Base-by-base conservation (phyloP, 2,329 filamentous ascomycete genomes). In the Monilinia fructicola region DNA sequence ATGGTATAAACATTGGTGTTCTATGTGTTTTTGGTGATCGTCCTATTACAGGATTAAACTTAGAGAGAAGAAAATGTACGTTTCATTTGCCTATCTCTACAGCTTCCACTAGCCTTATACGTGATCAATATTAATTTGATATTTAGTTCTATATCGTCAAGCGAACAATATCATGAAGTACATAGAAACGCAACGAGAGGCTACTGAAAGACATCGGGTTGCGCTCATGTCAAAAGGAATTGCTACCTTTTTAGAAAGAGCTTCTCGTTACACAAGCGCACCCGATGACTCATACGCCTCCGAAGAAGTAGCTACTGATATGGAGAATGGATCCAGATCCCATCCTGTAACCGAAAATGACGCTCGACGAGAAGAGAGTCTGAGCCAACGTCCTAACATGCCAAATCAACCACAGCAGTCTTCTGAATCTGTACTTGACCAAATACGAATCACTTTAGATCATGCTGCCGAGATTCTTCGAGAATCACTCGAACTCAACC, bases 21-120 rank as follows among this genome's bases (percentile, higher is more conserved):
- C 84, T 86, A 64, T 84, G 83, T 66, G 81, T 89, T 3, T 77
- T 87, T 2, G 86, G 88, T 68, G 81, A 83, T 26, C 55, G 54
- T 5, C 44, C 42, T 16, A 52, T 26, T 16, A 52, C 11, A 2
- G 63, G 63, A 14, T 52, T 65, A 21, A 59, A 35, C 31, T 23
- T 65, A 16, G 63, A 59, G 12, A 65, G 55, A 42, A 65, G 54
- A 65, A 65, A 50, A 60, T 65, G 63, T 65, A 53, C 4, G 63
- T 65, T 52, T 23, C 7, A 16, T 6, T 28, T 70, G 81, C 46
- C 82, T 81, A 0, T 21, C 31, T 21, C 77, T 78, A 10, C 69
- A 76, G 0, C 78, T 79, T 23, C 80, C 85, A 56, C 69, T 82
- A 1, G 77, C 79, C n/a, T 85, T 85, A 56, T 64, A 6, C 26